These are phyloP conservation scores for Aspergillus carbonarius DNA, from an alignment of 2,329 filamentous ascomycete species.

Conservation along the genomic window DNA sequence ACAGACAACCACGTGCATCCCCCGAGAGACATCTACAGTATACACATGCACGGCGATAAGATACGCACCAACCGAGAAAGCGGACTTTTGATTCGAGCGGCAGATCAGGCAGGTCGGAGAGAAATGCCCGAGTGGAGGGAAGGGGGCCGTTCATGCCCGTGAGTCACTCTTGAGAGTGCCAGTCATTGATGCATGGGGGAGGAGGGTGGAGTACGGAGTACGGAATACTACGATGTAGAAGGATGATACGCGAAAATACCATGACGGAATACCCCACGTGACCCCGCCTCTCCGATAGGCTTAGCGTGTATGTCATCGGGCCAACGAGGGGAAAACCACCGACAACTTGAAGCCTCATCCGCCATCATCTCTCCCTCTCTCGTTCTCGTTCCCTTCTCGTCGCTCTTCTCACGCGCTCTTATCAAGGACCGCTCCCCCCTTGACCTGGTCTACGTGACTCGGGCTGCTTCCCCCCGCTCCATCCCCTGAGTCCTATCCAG, in stretches of 20 bases:
- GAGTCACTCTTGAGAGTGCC: not conserved
- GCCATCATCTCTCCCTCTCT: not conserved
- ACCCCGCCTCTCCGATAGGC: slow-evolving; percentile 29
- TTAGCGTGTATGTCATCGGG: slow-evolving; percentile 39
- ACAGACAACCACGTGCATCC: not conserved
- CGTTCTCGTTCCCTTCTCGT: not conserved
- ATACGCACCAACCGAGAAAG: slow-evolving; percentile 82
- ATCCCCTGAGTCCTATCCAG: not conserved
- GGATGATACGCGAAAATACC: not conserved
- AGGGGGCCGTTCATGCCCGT: slow-evolving; percentile 54
- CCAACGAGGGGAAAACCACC: slow-evolving; percentile 32
- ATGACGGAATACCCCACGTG: slow-evolving; percentile 27
- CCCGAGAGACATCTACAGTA: not conserved
- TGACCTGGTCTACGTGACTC: not conserved
- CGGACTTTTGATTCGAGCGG: slow-evolving; percentile 74
- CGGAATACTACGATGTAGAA: too few relatives aligned
- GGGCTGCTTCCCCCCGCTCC: not conserved
- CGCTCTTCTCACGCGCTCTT: not conserved
- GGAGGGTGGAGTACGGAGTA: too few relatives aligned
- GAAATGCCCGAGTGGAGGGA: slow-evolving; percentile 64
- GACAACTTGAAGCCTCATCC: not conserved
- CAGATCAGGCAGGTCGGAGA: slow-evolving; percentile 58
- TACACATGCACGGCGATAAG: not conserved
- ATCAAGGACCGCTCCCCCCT: not conserved
- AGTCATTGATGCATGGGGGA: not conserved